Evolutionary conservation across 2,329 filamentous ascomycete genomes (phyloP).

Genomic region (Paraconiothyrium sp.): DNA sequence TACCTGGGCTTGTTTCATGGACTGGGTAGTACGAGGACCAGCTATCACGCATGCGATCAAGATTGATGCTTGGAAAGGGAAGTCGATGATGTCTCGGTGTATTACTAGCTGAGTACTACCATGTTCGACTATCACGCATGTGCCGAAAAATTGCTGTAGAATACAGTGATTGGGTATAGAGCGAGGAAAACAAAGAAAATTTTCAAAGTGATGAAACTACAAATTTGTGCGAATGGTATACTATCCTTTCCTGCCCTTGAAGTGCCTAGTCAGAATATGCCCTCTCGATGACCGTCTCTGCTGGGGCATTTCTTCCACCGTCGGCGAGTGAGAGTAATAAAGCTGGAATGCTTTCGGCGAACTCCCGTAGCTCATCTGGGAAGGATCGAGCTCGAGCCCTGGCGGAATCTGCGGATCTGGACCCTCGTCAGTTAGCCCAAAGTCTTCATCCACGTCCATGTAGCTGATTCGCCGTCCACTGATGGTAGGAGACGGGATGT

Average conservation of each 20-base stretch:
- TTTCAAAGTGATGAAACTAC: not conserved
- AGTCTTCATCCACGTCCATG: conserved; percentile 47
- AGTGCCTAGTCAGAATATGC: conserved; percentile 8
- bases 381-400: conserved; percentile 8
- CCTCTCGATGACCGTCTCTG: conserved; percentile 3
- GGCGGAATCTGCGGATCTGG: conserved; percentile 15
- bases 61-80: too few relatives aligned
- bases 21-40: too few relatives aligned
- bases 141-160: not conserved
- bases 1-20: too few relatives aligned
- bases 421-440: conserved; percentile 30
- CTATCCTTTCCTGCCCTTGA: conserved; percentile 6
- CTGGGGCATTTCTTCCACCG: not conserved
- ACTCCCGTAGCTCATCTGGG: not conserved
- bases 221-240: not conserved
- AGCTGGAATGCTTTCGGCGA: conserved; percentile 11
- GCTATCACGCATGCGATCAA: too few relatives aligned
- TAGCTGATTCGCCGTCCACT: conserved; percentile 46
- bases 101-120: not conserved
- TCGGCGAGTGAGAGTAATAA: not conserved
- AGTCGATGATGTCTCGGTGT: not conserved
- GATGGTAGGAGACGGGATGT: conserved; percentile 36
- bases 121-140: not conserved
- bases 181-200: not conserved
- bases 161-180: conserved; percentile 1